A percentile compares a stretch with the other conserved stretches of the same genome.
phyloP scores from a whole-genome alignment of 2,329 filamentous ascomycete genomes.

The Cercospora janseana region DNA sequence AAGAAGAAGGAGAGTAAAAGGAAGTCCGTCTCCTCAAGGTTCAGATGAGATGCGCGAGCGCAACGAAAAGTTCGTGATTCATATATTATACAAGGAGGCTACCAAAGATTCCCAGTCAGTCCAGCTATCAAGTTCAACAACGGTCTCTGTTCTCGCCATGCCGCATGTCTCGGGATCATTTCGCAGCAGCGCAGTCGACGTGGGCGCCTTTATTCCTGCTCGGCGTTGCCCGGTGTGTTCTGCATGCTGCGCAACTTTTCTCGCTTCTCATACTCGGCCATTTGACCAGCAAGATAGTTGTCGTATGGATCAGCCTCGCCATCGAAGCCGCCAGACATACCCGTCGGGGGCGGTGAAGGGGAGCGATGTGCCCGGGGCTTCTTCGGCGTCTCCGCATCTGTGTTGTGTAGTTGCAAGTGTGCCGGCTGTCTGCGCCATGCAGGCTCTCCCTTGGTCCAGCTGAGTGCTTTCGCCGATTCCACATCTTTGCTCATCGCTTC shows the following conservation, averaged over 20 bases:
- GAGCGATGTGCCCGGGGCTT: constrained; percentile 11
- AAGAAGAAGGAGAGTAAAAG: constrained; percentile 35
- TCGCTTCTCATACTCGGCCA: constrained; percentile 33
- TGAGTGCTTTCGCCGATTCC: constrained; percentile 35
- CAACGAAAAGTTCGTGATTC: constrained; percentile 1
- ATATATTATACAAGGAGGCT: constrained; percentile 1
- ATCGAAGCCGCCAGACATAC: constrained; percentile 35
- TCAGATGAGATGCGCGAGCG: constrained; percentile 14
- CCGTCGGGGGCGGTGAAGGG: constrained; percentile 34
- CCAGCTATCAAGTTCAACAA: constrained; percentile 31
- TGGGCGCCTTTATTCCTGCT: constrained; percentile 19
- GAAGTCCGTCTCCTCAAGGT: constrained; percentile 29
- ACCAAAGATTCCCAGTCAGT: not conserved
- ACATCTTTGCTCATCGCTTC: constrained; percentile 42
- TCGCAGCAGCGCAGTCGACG: no score
- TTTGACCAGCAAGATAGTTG: constrained; percentile 34
- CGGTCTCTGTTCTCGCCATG: constrained; percentile 31
- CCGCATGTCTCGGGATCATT: no score
- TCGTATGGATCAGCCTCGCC: constrained; percentile 38
- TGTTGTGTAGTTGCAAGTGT: constrained; percentile 14
- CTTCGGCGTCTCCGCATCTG: constrained; percentile 11
- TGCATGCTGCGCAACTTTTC: constrained; percentile 27
- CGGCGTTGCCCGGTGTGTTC: constrained; percentile 30
- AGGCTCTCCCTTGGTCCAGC: constrained; percentile 30
- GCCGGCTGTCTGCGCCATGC: constrained; percentile 23